Evolutionary conservation across 1,284 basidiomycete species (phyloP).

Genomic region (Lentinula novae-zelandiae): DNA sequence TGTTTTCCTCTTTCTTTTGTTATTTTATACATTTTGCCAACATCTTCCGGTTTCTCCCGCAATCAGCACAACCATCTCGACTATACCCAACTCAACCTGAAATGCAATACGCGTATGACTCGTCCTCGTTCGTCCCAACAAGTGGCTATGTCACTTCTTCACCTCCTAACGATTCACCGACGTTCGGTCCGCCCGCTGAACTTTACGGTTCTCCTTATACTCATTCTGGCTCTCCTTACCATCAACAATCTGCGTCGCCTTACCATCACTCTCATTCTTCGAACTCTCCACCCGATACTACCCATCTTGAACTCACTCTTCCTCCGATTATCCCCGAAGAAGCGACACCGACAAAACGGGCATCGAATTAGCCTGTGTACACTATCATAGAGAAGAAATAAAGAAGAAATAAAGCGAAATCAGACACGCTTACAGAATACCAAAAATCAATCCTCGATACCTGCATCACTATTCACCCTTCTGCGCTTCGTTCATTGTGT

Average conservation of each 20-base stretch:
- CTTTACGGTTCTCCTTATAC: neutral
- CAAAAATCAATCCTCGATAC: neutral
- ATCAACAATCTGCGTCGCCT: neutral
- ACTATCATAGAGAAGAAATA: neutral
- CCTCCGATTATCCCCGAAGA: neutral
- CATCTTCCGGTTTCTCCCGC: neutral
- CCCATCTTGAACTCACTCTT: neutral
- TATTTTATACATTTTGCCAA: slow-evolving; percentile 3
- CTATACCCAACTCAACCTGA: neutral
- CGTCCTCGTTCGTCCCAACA: neutral
- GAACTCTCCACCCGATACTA: neutral
- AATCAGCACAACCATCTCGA: neutral
- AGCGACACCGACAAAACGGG: neutral
- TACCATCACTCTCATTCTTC: neutral
- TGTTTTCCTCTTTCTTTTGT: neutral
- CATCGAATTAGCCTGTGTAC: neutral
- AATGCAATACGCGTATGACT: neutral
- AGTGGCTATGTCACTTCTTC: slow-evolving; percentile 2
- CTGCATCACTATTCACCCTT: neutral
- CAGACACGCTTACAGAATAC: neutral
- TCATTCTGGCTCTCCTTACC: neutral
- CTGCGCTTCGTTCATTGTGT: neutral
- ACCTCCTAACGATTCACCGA: neutral
- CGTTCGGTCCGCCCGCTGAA: neutral
- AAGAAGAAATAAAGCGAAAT: neutral